These are phyloP conservation scores for Mrakia blollopis DNA, from an alignment of 768 basidiomycete genomes.

Conservation along the genomic window DNA sequence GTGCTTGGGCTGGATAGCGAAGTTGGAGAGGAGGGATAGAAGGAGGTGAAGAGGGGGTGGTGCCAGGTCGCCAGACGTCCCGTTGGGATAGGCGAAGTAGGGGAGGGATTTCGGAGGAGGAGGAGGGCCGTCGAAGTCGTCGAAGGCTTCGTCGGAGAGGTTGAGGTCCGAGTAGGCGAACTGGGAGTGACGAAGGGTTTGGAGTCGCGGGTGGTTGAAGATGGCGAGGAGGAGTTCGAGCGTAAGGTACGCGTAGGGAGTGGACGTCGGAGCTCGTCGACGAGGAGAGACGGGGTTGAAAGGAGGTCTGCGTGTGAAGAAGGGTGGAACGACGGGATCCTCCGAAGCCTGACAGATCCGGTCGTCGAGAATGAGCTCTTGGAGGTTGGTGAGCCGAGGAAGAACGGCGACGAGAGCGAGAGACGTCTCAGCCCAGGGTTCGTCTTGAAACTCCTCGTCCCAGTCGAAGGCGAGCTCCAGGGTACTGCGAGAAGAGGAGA, in stretches of 20 bases:
- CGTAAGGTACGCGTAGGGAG: not conserved
- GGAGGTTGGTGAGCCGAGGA: slow-evolving; percentile 5
- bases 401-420: not conserved
- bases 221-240: not conserved
- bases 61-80: not conserved
- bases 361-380: slow-evolving; percentile 9
- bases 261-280: not conserved
- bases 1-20: not conserved
- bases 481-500: not conserved
- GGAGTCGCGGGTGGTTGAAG: not conserved
- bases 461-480: slow-evolving; percentile 13
- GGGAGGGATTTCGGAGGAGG: not conserved
- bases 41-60: not conserved
- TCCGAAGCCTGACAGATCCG: not conserved
- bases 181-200: not conserved
- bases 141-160: not conserved
- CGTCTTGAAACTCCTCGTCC: slow-evolving; percentile 2
- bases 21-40: not conserved
- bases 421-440: not conserved
- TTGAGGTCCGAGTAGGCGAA: not conserved
- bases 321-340: not conserved
- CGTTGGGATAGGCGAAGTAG: not conserved
- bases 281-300: not conserved
- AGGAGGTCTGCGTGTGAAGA: not conserved
- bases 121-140: not conserved